These are phyloP conservation scores for Pseudoperonospora humuli DNA, from an alignment of 352 stramenopile species.

Conservation along the genomic window DNA sequence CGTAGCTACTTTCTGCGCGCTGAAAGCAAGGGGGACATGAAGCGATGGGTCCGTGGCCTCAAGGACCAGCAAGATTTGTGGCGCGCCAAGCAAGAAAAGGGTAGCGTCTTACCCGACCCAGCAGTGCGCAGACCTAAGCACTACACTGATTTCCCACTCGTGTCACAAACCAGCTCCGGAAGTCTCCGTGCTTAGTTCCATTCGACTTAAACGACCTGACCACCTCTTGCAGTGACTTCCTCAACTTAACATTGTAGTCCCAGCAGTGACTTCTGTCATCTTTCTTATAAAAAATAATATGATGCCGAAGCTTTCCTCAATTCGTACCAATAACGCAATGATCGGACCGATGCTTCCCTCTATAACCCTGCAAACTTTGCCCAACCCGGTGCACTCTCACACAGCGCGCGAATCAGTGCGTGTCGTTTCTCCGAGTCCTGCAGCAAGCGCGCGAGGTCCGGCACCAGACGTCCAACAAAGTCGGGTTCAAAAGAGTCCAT, in stretches of 20 bases:
- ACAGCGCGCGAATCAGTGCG: conserved; percentile 73
- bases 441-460: conserved; percentile 73
- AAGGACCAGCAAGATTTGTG: conserved; percentile 79
- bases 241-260: conserved; percentile 10
- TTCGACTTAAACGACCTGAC: not conserved
- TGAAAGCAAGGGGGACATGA: conserved; percentile 83
- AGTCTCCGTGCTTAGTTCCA: conserved; percentile 28
- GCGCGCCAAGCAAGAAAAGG: conserved; percentile 43
- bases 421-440: conserved; percentile 82
- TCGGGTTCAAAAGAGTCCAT: conserved; percentile 82
- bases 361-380: conserved; percentile 77
- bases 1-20: too few species aligned
- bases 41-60: conserved; percentile 76
- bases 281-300: conserved; percentile 20
- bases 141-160: conserved; percentile 58
- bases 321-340: conserved; percentile 7
- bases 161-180: conserved; percentile 32
- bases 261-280: conserved; percentile 6
- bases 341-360: conserved; percentile 1
- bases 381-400: conserved; percentile 77
- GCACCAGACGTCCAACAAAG: conserved; percentile 79
- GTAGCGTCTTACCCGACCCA: conserved; percentile 19
- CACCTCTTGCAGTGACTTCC: conserved; percentile 10
- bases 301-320: conserved; percentile 7
- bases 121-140: conserved; percentile 53